Evolutionary conservation across 768 basidiomycete species (phyloP), one percentile per base, ranked within the genome.

Genomic region (Rickenella mellea): DNA sequence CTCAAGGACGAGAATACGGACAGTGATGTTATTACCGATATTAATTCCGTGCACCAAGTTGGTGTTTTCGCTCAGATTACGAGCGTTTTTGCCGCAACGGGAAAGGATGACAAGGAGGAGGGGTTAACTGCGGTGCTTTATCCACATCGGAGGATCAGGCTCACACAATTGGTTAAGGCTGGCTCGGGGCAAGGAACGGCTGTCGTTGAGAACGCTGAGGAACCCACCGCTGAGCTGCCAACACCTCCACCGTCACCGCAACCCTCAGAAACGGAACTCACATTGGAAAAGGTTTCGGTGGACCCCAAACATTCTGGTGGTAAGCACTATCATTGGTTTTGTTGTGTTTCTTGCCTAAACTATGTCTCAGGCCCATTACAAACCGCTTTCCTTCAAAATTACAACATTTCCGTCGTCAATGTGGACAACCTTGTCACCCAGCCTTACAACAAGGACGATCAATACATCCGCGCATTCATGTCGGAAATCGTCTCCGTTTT

Each of bases 21-120:
- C 62, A 84, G 82, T 57, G 94, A 98, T 60, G 74, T 93, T 43
- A 94, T 97, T 50, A 84, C 86, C 44, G 85, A 86, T 54, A 62
- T 89, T 42, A 76, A 87, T 62, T 79, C 84, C 31, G 91, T 97
- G 5, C 88, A 97, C 59, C 76, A 76, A 1, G 91, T 97, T 43
- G 94, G 94, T 33, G 92, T 97, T 5, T 96, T 98, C 54, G 92
- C 92, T 2, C 94, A 98, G 63, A 91, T 97, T 40, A 97, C 93
- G 1, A 91, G 87, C 49, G 83, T 93, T 1, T 93, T 93, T 61
- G 72, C 83, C 1, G 83, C 75, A 2, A 64, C 41, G 46, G 51
- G 31, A 48, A 49, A 14, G 42, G 80, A 78, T 32, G 76, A 78
- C 40, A 80, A 78, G 59, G 88, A 89, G 46, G 90, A 90, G 52